These are phyloP conservation scores for Ajuga chamaepitys DNA, from an alignment of 257 asterid species.

Conservation along the genomic window DNA sequence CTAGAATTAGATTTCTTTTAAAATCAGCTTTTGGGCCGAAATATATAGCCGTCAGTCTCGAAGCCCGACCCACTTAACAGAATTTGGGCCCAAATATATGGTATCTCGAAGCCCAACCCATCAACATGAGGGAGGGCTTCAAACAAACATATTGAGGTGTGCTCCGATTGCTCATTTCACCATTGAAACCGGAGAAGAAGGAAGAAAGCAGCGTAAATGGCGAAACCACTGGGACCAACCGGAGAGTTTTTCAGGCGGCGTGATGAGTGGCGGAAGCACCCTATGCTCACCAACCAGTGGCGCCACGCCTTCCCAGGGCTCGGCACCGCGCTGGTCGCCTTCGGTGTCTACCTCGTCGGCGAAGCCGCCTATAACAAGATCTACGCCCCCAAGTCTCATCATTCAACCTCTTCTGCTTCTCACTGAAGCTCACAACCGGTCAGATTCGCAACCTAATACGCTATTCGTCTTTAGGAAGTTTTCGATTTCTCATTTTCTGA, in stretches of 20 bases:
- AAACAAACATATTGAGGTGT: no score
- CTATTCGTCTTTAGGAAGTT: not conserved
- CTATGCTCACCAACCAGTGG: conserved; percentile 76
- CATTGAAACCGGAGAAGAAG: not conserved
- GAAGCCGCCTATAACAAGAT: conserved; percentile 51
- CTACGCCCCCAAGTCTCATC: conserved; percentile 67
- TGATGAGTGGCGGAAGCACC: conserved; percentile 95
- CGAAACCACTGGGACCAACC: conserved; percentile 64
- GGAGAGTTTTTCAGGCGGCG: conserved; percentile 94
- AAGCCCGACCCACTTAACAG: no score
- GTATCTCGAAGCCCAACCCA: no score
- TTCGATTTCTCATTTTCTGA: not conserved
- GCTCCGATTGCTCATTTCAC: no score
- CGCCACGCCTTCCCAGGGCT: conserved; percentile 95
- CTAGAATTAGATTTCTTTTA: no score
- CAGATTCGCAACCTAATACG: not conserved
- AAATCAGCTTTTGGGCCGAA: no score
- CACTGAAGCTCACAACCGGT: conserved; percentile 31
- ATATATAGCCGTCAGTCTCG: no score
- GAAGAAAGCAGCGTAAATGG: conserved; percentile 27
- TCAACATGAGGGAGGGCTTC: no score
- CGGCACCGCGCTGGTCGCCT: conserved; percentile 80
- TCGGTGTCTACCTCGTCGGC: conserved; percentile 65
- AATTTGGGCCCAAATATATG: no score
- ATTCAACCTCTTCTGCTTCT: conserved; percentile 39